Conservation (phyloP, 2,329 filamentous ascomycete species). For the Monosporascus cannonballus region DNA sequence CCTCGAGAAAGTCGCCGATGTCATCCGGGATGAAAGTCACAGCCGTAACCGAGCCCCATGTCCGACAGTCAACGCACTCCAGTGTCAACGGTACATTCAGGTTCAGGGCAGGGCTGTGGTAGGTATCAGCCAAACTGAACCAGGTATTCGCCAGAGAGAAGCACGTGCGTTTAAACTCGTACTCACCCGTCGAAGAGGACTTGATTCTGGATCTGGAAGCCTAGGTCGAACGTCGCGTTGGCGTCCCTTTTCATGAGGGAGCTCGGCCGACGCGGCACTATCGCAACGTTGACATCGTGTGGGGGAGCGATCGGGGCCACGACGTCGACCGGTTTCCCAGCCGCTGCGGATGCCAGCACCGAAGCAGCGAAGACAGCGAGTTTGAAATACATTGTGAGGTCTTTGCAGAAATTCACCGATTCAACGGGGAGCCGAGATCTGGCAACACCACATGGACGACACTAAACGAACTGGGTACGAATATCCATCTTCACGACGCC, state of each 20-base stretch:
- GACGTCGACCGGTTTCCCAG: slow-evolving; percentile 5
- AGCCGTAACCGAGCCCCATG: slow-evolving; percentile 14
- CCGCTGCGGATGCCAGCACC: slow-evolving; percentile 8
- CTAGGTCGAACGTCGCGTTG: slow-evolving; percentile 13
- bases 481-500: too few species aligned
- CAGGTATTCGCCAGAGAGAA: too few species aligned
- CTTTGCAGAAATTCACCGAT: too few species aligned
- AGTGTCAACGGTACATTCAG: slow-evolving; percentile 10
- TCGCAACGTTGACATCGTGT: slow-evolving; percentile 8
- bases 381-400: neutral
- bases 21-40: slow-evolving; percentile 18
- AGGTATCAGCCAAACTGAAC: slow-evolving; percentile 1
- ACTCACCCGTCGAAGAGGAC: slow-evolving; percentile 18
- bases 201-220: slow-evolving; percentile 9
- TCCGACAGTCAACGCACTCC: slow-evolving; percentile 18
- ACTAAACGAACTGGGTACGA: too few species aligned
- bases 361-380: slow-evolving; percentile 1
- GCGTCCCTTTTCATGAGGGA: slow-evolving; percentile 13
- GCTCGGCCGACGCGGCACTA: slow-evolving; percentile 3
- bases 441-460: too few species aligned
- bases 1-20: slow-evolving; percentile 14
- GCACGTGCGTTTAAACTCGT: neutral
- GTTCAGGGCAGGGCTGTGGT: neutral
- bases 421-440: too few species aligned
- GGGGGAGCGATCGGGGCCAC: neutral